Evolutionary conservation across 2,329 filamentous ascomycete species (phyloP), one percentile per base, ranked within the genome.

Genomic region (Chrysoporthe austroafricana): DNA sequence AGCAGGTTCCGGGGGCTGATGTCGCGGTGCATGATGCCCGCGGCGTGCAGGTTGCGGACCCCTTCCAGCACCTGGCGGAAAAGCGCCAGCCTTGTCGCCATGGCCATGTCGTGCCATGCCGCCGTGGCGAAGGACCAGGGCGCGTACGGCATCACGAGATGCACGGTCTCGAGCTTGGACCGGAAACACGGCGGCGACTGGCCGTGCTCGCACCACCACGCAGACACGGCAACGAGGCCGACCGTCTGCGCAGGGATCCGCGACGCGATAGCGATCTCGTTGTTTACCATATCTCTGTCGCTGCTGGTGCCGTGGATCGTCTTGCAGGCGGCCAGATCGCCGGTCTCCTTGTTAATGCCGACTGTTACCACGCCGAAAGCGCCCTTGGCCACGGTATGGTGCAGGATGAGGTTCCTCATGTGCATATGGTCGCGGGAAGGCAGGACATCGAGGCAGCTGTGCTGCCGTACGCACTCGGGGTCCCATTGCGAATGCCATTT

Each of bases 1-100:
- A 72, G 66, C 48, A 72, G 62, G 59, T 72, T 71, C 54, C 64
- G 56, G 21, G 54, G 61, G 26, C 68, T 71, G 42, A 72, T 71
- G 43, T 72, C 69, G 16, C 70, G 63, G 44, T 72, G 69, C 63
- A 72, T 72, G 26, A 71, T 56, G 34, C 62, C 52, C 21, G 42
- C 14, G 52, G 60, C 44, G 52, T 72, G 67, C 18, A 72, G 61
- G 32, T 63, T 62, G 11, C 34, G 32, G 39, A 72, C 63, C 32
- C 70, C 70, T n/a, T 60, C 42, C 11, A 71, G 70, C 58, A 66
- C 67, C 59, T 64, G 34, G 39, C 57, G 68, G 50, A 71, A 71
- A 1, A 71, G 65, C 4, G 44, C 43, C 13, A 71, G 60, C 32
- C 70, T 68, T 39, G 34, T 57, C 13, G 36, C 46, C 21, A 56